Percentiles rank a stretch among this genome's conserved stretches.
These are phyloP conservation scores for Eleusine coracana DNA, from an alignment of 176 grass and related monocot species.

Conservation along the genomic window DNA sequence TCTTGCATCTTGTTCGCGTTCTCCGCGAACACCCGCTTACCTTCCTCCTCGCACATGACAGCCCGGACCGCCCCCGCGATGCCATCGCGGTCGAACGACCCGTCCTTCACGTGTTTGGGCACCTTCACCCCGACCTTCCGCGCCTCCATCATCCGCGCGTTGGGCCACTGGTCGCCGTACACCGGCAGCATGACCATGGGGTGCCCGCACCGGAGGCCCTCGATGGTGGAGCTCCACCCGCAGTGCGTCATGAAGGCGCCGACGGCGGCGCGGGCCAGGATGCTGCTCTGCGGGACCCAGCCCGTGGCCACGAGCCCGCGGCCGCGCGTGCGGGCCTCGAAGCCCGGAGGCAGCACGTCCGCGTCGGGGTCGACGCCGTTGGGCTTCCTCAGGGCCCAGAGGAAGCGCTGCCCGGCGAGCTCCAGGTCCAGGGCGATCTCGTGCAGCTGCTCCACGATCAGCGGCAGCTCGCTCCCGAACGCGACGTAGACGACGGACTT, in stretches of 20 bases:
- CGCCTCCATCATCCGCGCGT: slow-evolving; percentile 7
- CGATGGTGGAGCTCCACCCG: slow-evolving; percentile 49
- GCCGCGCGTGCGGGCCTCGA: neutral
- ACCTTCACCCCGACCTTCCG: slow-evolving; percentile 37
- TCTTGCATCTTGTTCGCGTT: slow-evolving; percentile 46
- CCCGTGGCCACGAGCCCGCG: slow-evolving; percentile 24
- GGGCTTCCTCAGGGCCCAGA: neutral
- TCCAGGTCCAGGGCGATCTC: slow-evolving; percentile 8
- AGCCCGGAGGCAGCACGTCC: neutral
- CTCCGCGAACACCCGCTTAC: neutral
- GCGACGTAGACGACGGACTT: neutral
- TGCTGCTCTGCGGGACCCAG: slow-evolving; percentile 40
- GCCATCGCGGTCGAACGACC: slow-evolving; percentile 3
- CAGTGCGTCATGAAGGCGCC: slow-evolving; percentile 55
- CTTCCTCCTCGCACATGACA: slow-evolving; percentile 49
- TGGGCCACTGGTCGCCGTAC: slow-evolving; percentile 24
- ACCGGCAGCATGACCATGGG: slow-evolving; percentile 48
- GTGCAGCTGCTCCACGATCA: neutral
- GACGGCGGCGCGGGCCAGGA: slow-evolving; percentile 32
- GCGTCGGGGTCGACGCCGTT: neutral
- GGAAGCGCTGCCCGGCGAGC: neutral
- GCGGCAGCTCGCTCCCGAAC: neutral
- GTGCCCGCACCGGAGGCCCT: slow-evolving; percentile 44
- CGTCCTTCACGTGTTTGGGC: neutral
- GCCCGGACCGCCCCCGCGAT: slow-evolving; percentile 29